phyloP scores from a whole-genome alignment of 352 stramenopile species.

The Globisporangium spinosum region DNA sequence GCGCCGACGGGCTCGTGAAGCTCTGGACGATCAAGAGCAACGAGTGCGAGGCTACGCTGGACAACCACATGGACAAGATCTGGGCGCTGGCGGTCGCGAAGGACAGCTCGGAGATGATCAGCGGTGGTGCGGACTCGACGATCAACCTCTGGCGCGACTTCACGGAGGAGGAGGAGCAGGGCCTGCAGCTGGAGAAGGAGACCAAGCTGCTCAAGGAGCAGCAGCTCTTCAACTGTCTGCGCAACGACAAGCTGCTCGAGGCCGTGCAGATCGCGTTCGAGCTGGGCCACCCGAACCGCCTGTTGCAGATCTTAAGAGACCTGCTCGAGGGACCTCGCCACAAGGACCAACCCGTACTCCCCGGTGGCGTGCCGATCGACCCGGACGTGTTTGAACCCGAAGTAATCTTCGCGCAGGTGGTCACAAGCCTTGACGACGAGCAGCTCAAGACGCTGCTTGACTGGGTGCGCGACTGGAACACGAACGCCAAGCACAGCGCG shows the following conservation, averaged over 20 bases:
- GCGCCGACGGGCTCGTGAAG: conserved; percentile 96
- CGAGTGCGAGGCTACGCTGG: conserved; percentile 96
- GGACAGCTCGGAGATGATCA: conserved; percentile 89
- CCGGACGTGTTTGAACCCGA: conserved; percentile 55
- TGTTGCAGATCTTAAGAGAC: conserved; percentile 90
- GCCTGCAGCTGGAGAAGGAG: conserved; percentile 79
- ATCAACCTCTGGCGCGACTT: conserved; percentile 95
- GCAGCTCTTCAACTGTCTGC: conserved; percentile 92
- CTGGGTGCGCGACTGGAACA: conserved; percentile 98
- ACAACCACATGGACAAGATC: conserved; percentile 96
- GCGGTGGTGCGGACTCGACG: conserved; percentile 92
- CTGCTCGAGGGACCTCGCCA: conserved; percentile 72
- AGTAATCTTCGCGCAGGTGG: conserved; percentile 54
- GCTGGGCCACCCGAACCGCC: conserved; percentile 90
- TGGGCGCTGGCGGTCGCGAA: conserved; percentile 93
- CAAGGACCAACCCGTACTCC: conserved; percentile 52
- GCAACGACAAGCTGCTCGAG: conserved; percentile 87
- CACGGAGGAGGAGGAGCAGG: conserved; percentile 89
- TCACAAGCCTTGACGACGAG: conserved; percentile 78
- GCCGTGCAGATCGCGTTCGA: conserved; percentile 89
- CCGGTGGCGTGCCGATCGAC: conserved; percentile 33
- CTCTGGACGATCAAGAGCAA: conserved; percentile 98
- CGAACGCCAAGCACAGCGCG: conserved; percentile 91
- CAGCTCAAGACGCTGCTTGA: conserved; percentile 89
- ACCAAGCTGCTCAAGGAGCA: conserved; percentile 94